phyloP scores from a whole-genome alignment of 2,329 filamentous ascomycete species.

The Aspergillus hiratsukae region DNA sequence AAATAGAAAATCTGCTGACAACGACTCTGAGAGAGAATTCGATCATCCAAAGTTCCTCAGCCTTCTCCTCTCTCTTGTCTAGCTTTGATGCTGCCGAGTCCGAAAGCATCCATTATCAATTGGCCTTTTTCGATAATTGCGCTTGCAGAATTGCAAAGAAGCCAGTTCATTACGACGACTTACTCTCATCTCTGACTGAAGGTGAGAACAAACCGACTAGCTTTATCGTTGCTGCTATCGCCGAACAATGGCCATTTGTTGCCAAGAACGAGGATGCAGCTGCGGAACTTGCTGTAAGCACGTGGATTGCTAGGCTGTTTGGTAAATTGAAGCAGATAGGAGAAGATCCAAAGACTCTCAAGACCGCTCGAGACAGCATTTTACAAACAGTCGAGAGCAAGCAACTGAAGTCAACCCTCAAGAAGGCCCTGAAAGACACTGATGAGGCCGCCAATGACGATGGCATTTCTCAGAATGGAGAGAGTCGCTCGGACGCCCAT shows the following conservation, averaged over 20 bases:
- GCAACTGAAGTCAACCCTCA: slow-evolving; percentile 36
- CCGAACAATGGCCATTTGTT: slow-evolving; percentile 74
- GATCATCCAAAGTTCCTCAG: slow-evolving; percentile 28
- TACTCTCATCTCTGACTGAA: slow-evolving; percentile 37
- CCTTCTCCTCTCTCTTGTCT: slow-evolving; percentile 35
- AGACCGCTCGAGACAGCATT: slow-evolving; percentile 44
- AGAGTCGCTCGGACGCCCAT: slow-evolving; percentile 11
- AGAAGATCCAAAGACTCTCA: slow-evolving; percentile 47
- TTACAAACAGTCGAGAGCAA: slow-evolving; percentile 36
- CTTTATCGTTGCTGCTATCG: slow-evolving; percentile 63
- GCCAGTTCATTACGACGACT: slow-evolving; percentile 73
- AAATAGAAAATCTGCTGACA: slow-evolving; percentile 31
- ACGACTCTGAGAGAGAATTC: slow-evolving; percentile 36
- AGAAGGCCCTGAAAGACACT: slow-evolving; percentile 22
- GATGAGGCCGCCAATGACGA: slow-evolving; percentile 14
- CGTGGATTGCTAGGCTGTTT: slow-evolving; percentile 57
- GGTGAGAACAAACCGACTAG: slow-evolving; percentile 48
- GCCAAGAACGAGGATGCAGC: slow-evolving; percentile 48
- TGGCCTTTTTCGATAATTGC: slow-evolving; percentile 84
- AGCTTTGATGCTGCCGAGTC: slow-evolving; percentile 35
- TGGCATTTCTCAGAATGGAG: slow-evolving; percentile 6
- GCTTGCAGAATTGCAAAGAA: slow-evolving; percentile 68
- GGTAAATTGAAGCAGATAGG: slow-evolving; percentile 50
- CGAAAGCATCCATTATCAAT: slow-evolving; percentile 27
- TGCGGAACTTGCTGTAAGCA: slow-evolving; percentile 46